Base-by-base conservation (phyloP, 768 basidiomycete species). In the Dictyophora rubrovolvata region DNA sequence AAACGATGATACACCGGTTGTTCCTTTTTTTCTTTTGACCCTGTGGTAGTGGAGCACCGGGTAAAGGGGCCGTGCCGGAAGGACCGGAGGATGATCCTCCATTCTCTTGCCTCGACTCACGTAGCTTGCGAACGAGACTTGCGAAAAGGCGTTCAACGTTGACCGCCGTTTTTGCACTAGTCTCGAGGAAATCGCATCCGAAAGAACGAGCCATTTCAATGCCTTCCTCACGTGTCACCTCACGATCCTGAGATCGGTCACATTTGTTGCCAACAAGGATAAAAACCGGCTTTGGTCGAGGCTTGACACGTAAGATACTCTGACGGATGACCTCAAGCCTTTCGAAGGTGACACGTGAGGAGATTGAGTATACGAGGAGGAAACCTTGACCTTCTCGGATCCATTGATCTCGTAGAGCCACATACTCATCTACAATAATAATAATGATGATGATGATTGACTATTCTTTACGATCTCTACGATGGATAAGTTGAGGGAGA, bases 311-410 rank as follows among this genome's bases (percentile, higher is more conserved):
- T 67, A 85, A 73, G 82, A 95, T 91, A n/a, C 90, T 88, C 70
- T 93, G 87, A 58, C 90, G 84, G 74, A 93, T 92, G 65, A 87
- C 83, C 67, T 93, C 88, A 60, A 94, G 83, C 4, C 91, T 86
- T 65, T 93, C 87, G 63, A 93, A 97, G n/a, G 90, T 92, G 61
- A 86, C 82, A 69, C 91, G 82, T n/a, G 92, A 93, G 58, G 91
- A 88, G 70, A 97, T 93, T 48, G 93, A 95, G 74, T 96, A 97
- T 60, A 96, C 93, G 51, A 97, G 82, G 64, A 97, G 87, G 71
- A 97, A 95, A n/a, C 93, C 93, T 75, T 95, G 93, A 62, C 94
- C 94, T 72, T 97, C 93, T 28, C 93, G 85, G 65, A 96, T 92
- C 93, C 93, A 97, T 72, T 97, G 94, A 77, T 96, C 93, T 64